Evolutionary conservation across 2,329 filamentous ascomycete genomes (phyloP).

Genomic region (Cordyceps javanica): DNA sequence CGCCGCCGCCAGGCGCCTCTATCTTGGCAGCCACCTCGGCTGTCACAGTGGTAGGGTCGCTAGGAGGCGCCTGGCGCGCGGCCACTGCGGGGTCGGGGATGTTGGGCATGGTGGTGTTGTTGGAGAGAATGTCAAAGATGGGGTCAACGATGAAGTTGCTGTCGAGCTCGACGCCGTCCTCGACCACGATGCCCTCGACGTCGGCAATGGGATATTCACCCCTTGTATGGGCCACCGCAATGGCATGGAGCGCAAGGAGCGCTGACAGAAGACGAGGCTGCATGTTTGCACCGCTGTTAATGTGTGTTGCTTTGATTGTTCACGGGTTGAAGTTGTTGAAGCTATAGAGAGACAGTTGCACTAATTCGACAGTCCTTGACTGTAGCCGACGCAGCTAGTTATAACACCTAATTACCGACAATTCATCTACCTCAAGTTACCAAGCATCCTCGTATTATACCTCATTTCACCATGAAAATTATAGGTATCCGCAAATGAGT

Average conservation of each 20-base stretch:
- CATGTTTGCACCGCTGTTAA: constrained; percentile 5
- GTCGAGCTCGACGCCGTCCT: neutral
- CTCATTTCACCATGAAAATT: neutral
- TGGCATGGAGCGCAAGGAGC: neutral
- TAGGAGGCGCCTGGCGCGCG: neutral
- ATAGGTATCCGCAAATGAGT: neutral
- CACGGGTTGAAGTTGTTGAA: neutral
- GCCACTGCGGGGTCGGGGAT: neutral
- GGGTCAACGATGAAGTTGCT: neutral
- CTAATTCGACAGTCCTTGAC: neutral
- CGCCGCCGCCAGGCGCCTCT: constrained; percentile 1
- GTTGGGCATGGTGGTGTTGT: neutral
- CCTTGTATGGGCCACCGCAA: neutral
- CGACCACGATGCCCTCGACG: neutral
- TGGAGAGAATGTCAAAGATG: neutral
- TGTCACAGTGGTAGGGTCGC: neutral
- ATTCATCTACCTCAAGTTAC: neutral
- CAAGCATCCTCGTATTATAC: neutral
- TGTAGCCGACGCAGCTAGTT: neutral
- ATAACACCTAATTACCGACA: neutral
- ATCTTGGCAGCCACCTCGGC: neutral
- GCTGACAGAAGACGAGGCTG: neutral
- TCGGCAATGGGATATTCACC: neutral
- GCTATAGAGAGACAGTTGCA: neutral
- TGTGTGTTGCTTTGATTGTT: no score